Evolutionary conservation across 2,329 filamentous ascomycete genomes (phyloP).

Genomic region (Ceratocystis destructans): DNA sequence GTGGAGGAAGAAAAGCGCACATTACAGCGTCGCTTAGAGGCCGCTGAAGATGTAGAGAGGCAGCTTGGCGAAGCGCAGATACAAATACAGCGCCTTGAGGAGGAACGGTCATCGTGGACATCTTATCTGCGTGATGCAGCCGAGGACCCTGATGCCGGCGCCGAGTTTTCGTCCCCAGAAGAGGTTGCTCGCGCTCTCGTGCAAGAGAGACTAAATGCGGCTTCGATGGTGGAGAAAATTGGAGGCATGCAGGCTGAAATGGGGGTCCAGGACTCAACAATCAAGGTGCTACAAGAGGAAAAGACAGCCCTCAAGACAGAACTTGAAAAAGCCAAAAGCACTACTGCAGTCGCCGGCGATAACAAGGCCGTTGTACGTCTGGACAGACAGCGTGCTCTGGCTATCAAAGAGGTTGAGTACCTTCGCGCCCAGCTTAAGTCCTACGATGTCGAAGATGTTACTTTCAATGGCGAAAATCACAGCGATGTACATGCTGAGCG

Average conservation of each 20-base stretch:
- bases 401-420: conserved; percentile 86
- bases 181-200: conserved; percentile 73
- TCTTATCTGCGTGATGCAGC: conserved; percentile 52
- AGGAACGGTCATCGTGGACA: conserved; percentile 77
- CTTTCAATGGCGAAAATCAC: conserved; percentile 55
- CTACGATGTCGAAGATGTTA: conserved; percentile 75
- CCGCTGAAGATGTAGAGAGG: conserved; percentile 57
- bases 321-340: conserved; percentile 52
- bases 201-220: conserved; percentile 65
- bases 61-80: conserved; percentile 69
- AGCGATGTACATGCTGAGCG: conserved; percentile 11
- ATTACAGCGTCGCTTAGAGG: conserved; percentile 61
- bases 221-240: conserved; percentile 65
- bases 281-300: conserved; percentile 58
- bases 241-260: conserved; percentile 69
- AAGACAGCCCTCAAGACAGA: conserved; percentile 51
- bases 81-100: conserved; percentile 74
- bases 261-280: conserved; percentile 59
- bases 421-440: conserved; percentile 82
- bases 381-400: conserved; percentile 72
- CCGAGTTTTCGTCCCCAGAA: conserved; percentile 77
- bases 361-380: conserved; percentile 62
- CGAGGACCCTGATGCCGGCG: conserved; percentile 45
- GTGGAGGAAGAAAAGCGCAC: conserved; percentile 90
- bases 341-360: conserved; percentile 33